Evolutionary conservation across 371 early-diverging fungal genomes (phyloP).

Genomic region (Haplosporangium sp.): DNA sequence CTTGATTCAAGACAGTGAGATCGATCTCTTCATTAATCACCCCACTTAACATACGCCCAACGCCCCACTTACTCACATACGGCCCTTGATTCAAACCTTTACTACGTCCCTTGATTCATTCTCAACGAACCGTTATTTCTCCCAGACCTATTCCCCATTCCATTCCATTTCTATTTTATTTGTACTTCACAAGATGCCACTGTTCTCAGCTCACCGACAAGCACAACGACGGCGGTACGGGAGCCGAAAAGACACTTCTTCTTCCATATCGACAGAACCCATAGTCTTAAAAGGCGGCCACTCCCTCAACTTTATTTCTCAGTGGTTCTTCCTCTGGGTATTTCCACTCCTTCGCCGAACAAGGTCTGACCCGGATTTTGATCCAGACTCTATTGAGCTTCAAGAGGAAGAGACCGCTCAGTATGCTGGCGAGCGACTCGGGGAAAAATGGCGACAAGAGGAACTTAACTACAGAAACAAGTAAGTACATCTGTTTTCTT

Average conservation of each 20-base stretch:
- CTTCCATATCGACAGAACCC: constrained; percentile 17
- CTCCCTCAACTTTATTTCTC: constrained; percentile 58
- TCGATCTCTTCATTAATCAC: too few species aligned
- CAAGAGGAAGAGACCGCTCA: constrained; percentile 60
- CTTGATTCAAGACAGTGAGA: background rate
- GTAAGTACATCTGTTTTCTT: constrained; percentile 21
- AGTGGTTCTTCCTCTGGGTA: constrained; percentile 68
- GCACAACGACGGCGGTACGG: constrained; percentile 14
- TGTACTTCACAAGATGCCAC: constrained; percentile 5
- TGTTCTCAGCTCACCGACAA: constrained; percentile 29
- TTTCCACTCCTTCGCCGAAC: constrained; percentile 57
- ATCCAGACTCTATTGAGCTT: constrained; percentile 55
- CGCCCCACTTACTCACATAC: too few species aligned
- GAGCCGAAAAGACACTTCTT: constrained; percentile 16
- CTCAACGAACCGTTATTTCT: background rate
- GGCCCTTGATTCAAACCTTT: too few species aligned
- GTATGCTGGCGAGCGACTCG: constrained; percentile 60
- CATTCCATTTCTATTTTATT: background rate
- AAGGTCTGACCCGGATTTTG: constrained; percentile 55
- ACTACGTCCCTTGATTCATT: background rate
- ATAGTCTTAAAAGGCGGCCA: constrained; percentile 50
- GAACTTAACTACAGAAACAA: constrained; percentile 41
- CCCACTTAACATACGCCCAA: too few species aligned
- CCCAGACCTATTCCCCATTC: background rate
- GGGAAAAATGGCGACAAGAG: constrained; percentile 61